Evolutionary conservation across 306 rosid species (phyloP).

Genomic region (Canavalia gladiata): DNA sequence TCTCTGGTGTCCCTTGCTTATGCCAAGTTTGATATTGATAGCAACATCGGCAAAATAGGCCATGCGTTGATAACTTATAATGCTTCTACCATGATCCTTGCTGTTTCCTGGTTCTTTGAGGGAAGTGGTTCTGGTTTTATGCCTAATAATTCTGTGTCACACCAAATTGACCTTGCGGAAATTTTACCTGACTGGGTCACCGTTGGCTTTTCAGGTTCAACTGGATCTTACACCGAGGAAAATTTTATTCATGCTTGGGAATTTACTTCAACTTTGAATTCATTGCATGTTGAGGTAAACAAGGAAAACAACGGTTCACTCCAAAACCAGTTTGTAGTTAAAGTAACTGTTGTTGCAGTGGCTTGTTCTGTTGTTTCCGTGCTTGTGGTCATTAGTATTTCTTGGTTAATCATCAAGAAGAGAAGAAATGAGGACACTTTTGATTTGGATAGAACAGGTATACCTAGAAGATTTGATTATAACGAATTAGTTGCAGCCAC

Average conservation of each 20-base stretch:
- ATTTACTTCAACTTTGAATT: constrained; percentile 32
- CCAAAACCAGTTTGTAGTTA: neutral
- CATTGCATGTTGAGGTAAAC: neutral
- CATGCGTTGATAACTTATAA: constrained; percentile 21
- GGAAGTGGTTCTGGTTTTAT: neutral
- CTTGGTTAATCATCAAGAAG: constrained; percentile 27
- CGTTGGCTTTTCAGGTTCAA: constrained; percentile 46
- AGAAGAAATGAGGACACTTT: constrained; percentile 36
- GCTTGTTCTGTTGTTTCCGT: constrained; percentile 16
- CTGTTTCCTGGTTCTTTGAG: constrained; percentile 38
- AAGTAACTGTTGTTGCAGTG: constrained; percentile 3
- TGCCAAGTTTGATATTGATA: constrained; percentile 33
- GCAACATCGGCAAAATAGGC: neutral
- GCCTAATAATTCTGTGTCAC: neutral
- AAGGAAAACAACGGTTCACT: neutral
- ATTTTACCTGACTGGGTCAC: constrained; percentile 36
- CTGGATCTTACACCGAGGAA: neutral
- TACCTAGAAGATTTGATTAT: constrained; percentile 62
- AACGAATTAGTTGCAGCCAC: constrained; percentile 58
- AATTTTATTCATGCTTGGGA: constrained; percentile 47
- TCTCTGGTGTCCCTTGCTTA: constrained; percentile 32
- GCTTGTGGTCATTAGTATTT: neutral
- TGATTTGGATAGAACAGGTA: constrained; percentile 54
- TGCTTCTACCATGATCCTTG: constrained; percentile 8
- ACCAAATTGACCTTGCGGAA: constrained; percentile 11